Percentiles rank a stretch among this genome's conserved stretches.
Evolutionary conservation across 1,139 yeast species (phyloP).

Genomic region (Magnusiomyces suaveolens): DNA sequence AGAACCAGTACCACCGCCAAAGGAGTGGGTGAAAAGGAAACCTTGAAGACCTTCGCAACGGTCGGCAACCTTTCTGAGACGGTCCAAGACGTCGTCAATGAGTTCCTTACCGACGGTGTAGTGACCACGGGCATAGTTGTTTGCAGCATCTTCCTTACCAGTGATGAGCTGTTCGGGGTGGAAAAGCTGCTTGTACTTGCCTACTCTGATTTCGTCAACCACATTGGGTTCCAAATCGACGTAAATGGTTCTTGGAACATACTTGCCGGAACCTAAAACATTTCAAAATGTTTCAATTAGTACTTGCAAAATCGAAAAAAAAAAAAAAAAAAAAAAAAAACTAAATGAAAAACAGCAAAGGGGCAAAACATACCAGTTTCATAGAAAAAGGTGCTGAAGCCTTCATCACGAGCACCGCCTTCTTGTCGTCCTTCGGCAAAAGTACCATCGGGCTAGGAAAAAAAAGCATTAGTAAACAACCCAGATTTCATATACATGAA

Average conservation of each 20-base stretch:
- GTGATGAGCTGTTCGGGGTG: slow-evolving; percentile 96
- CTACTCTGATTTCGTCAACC: slow-evolving; percentile 94
- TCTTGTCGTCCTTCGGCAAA: slow-evolving; percentile 36
- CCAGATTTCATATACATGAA: background rate
- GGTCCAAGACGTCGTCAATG: slow-evolving; percentile 87
- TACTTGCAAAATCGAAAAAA: too few species aligned
- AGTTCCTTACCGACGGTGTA: slow-evolving; percentile 96
- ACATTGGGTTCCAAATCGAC: slow-evolving; percentile 98
- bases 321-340: background rate
- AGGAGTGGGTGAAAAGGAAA: slow-evolving; percentile 89
- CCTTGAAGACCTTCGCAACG: slow-evolving; percentile 98
- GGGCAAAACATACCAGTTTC: slow-evolving; percentile 55
- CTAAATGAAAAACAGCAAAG: background rate
- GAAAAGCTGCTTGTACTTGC: slow-evolving; percentile 81
- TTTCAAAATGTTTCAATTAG: too few species aligned
- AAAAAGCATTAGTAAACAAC: background rate
- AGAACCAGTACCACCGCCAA: too few species aligned
- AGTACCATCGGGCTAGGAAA: slow-evolving; percentile 36
- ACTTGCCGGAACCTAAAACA: slow-evolving; percentile 67
- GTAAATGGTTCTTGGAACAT: slow-evolving; percentile 94
- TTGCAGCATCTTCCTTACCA: slow-evolving; percentile 98
- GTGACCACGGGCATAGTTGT: slow-evolving; percentile 98
- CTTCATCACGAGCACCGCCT: slow-evolving; percentile 82
- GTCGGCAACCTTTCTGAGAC: slow-evolving; percentile 93
- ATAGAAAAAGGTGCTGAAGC: slow-evolving; percentile 89